Conservation (phyloP, 192 early-diverging fungal genomes). For the Rhizophagus prolifer region DNA sequence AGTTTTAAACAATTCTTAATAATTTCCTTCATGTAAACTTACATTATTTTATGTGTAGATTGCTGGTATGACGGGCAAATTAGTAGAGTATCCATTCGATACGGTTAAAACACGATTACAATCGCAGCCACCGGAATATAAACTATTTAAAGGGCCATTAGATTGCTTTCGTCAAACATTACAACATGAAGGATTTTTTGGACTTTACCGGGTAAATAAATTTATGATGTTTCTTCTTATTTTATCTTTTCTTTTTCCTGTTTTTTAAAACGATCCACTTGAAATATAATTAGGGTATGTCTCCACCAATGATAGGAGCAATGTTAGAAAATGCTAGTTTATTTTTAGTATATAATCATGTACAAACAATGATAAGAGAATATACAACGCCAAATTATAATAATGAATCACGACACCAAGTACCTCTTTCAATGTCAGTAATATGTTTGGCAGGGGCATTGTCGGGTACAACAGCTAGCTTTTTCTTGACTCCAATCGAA, state of each 20-base stretch:
- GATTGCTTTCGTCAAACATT: conserved; percentile 81
- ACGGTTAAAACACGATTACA: conserved; percentile 94
- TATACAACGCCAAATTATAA: conserved; percentile 34
- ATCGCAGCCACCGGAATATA: conserved; percentile 64
- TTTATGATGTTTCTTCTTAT: not conserved
- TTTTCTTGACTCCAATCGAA: conserved; percentile 93
- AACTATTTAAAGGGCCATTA: conserved; percentile 71
- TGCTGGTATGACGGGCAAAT: conserved; percentile 87
- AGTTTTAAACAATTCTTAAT: not conserved
- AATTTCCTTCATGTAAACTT: not conserved
- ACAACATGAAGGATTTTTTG: conserved; percentile 73
- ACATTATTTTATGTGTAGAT: conserved; percentile 44
- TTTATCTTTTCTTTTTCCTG: not conserved
- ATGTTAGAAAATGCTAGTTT: conserved; percentile 93
- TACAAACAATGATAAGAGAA: conserved; percentile 71
- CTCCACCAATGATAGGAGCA: conserved; percentile 87
- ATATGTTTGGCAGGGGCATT: conserved; percentile 79
- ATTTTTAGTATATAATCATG: conserved; percentile 85
- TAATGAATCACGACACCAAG: conserved; percentile 9
- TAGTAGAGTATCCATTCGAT: conserved; percentile 96
- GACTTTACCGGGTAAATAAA: conserved; percentile 80
- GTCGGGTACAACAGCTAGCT: conserved; percentile 82
- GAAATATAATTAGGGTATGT: conserved; percentile 63
- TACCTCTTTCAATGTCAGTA: conserved; percentile 61
- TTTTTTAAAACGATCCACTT: not conserved